A percentile compares a stretch with the other conserved stretches of the same genome.
Conservation (phyloP, 345 rosid genomes). For the Erysimum cheiranthoides region DNA sequence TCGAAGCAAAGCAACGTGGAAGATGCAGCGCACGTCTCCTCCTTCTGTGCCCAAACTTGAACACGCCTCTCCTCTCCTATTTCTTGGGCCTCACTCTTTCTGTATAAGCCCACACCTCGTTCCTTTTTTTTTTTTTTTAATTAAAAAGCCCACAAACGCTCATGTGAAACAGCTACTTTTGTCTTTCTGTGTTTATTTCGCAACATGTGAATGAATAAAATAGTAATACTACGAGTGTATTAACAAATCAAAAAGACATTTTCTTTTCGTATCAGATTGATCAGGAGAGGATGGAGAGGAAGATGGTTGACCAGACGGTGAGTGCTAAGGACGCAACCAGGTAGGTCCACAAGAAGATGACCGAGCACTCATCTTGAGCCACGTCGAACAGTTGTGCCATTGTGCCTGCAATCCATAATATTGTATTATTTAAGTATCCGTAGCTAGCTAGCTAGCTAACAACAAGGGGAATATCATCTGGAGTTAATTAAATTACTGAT, state of each 20-base stretch:
- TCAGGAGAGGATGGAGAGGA: slow-evolving; percentile 72
- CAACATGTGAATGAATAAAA: slow-evolving; percentile 9
- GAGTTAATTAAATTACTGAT: slow-evolving; percentile 55
- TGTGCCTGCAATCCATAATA: slow-evolving; percentile 61
- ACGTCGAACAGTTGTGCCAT: slow-evolving; percentile 87
- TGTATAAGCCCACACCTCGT: slow-evolving; percentile 10
- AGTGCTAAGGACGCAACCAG: slow-evolving; percentile 78
- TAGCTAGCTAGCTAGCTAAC: slow-evolving; percentile 3
- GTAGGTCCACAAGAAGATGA: slow-evolving; percentile 88
- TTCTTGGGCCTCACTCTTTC: slow-evolving; percentile 14
- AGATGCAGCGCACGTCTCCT: slow-evolving; percentile 16
- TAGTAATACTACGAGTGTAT: background rate
- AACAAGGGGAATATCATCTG: background rate
- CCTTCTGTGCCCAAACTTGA: slow-evolving; percentile 22
- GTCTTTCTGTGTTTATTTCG: slow-evolving; percentile 18
- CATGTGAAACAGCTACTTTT: background rate
- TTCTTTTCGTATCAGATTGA: background rate
- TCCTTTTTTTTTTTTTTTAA: background rate
- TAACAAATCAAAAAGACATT: slow-evolving; percentile 13
- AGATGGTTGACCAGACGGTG: slow-evolving; percentile 86
- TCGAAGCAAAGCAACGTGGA: slow-evolving; percentile 28
- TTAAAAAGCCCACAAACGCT: slow-evolving; percentile 5
- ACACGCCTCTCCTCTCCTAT: slow-evolving; percentile 27
- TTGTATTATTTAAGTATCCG: background rate
- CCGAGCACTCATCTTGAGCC: slow-evolving; percentile 92